These are phyloP conservation scores for Adansonia digitata DNA, from an alignment of 345 rosid species.

Conservation along the genomic window DNA sequence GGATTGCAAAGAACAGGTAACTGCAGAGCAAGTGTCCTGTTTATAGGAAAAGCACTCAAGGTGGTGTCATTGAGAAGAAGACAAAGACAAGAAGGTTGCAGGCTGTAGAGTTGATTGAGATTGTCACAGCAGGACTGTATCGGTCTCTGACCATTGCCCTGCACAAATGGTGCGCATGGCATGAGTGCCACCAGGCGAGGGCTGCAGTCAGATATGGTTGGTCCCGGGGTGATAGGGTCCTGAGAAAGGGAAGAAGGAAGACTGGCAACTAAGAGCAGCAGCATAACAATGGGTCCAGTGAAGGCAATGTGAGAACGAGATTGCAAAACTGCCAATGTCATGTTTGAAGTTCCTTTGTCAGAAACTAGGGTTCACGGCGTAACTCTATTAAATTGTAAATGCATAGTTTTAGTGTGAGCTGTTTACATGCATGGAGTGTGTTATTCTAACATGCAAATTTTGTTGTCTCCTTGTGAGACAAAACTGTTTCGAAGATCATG, in stretches of 20 bases:
- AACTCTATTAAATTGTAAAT: constrained; percentile 27
- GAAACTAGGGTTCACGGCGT: constrained; percentile 10
- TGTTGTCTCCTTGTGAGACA: constrained; percentile 13
- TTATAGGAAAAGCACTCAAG: constrained; percentile 51
- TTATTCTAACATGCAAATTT: constrained; percentile 30
- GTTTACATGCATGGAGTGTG: constrained; percentile 53
- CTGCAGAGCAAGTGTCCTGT: constrained; percentile 55
- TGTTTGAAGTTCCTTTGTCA: constrained; percentile 3
- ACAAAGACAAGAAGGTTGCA: constrained; percentile 64
- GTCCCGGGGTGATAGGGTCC: constrained; percentile 27
- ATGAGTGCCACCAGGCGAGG: constrained; percentile 49
- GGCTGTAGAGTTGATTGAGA: constrained; percentile 48
- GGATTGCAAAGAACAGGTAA: constrained; percentile 57
- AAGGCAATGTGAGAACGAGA: constrained; percentile 16
- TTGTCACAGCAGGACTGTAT: constrained; percentile 57
- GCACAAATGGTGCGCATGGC: constrained; percentile 73
- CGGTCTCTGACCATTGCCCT: constrained; percentile 49
- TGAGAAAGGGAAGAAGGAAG: constrained; percentile 33
- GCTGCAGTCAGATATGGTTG: constrained; percentile 40
- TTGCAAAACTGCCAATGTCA: constrained; percentile 23
- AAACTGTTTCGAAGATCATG: not conserved
- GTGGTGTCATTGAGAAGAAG: constrained; percentile 52
- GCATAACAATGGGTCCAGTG: constrained; percentile 19
- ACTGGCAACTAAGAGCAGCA: constrained; percentile 25
- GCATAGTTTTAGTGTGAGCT: constrained; percentile 41